Evolutionary conservation across 1,284 basidiomycete species (phyloP).

Genomic region (Meira nashicola): DNA sequence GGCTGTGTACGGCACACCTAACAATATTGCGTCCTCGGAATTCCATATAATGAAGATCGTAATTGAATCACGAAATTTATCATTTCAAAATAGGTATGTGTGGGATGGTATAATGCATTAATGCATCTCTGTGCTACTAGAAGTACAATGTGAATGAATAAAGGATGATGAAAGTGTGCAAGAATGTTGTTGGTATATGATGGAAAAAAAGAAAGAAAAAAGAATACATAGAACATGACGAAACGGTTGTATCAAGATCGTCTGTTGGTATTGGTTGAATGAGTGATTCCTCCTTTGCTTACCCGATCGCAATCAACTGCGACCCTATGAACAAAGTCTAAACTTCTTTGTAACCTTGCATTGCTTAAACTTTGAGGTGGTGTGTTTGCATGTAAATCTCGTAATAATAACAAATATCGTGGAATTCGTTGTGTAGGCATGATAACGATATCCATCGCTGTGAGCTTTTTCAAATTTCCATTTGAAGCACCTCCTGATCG

Average conservation of each 20-base stretch:
- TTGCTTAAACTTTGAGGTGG: slow-evolving; percentile 36
- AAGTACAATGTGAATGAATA: background rate
- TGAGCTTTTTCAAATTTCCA: slow-evolving; percentile 25
- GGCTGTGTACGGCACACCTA: background rate
- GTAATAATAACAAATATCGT: slow-evolving; percentile 39
- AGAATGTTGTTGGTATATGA: background rate
- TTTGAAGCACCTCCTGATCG: no score
- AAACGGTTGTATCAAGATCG: background rate
- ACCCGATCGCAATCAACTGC: slow-evolving; percentile 28
- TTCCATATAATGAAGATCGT: no score
- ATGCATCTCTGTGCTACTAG: background rate
- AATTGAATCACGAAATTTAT: no score
- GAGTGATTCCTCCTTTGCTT: slow-evolving; percentile 6
- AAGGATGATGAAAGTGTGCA: background rate
- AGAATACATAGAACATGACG: background rate
- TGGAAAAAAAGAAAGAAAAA: background rate
- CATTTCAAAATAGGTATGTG: no score
- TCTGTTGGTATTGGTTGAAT: background rate
- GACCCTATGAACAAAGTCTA: slow-evolving; percentile 22
- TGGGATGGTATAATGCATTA: background rate
- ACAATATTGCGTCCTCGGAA: no score
- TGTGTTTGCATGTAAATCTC: slow-evolving; percentile 40
- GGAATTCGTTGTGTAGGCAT: slow-evolving; percentile 49
- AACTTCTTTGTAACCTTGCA: slow-evolving; percentile 25
- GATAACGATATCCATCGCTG: slow-evolving; percentile 43